Percentiles rank a stretch among this genome's conserved stretches.
Conservation (phyloP, 2,329 filamentous ascomycete genomes). For the Colletotrichum melonis region DNA sequence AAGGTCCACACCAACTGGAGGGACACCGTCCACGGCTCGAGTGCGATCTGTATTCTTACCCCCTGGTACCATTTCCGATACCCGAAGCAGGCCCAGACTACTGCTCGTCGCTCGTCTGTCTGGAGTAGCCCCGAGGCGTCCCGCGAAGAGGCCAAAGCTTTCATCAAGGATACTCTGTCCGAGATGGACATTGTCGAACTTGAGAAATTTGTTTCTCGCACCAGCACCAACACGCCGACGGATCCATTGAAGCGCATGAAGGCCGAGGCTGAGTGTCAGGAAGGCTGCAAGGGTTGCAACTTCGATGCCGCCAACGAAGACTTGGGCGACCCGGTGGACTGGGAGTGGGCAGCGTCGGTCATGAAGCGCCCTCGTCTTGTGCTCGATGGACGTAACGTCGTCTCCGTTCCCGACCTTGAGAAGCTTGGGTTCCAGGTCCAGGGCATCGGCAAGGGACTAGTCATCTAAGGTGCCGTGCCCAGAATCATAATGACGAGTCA, state of each 20-base stretch:
- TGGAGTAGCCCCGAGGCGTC: constrained; percentile 29
- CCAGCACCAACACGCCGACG: constrained; percentile 48
- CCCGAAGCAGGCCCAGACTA: constrained; percentile 37
- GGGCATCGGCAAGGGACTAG: constrained; percentile 55
- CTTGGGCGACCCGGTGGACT: constrained; percentile 62
- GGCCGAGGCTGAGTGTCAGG: constrained; percentile 58
- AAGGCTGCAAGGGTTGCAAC: constrained; percentile 60
- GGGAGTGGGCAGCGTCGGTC: constrained; percentile 48
- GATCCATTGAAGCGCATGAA: constrained; percentile 55
- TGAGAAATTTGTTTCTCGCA: constrained; percentile 39
- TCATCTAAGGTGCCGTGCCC: constrained; percentile 45
- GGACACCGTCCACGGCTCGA: constrained; percentile 33
- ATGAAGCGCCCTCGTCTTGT: constrained; percentile 38
- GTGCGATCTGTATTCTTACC: constrained; percentile 62
- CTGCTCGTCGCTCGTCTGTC: constrained; percentile 34
- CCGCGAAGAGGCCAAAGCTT: constrained; percentile 26
- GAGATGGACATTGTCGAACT: constrained; percentile 44
- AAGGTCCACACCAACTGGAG: constrained; percentile 60
- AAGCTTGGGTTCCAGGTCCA: constrained; percentile 52
- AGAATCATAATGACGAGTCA: not conserved
- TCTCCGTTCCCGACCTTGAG: constrained; percentile 36
- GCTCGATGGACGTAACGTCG: constrained; percentile 37
- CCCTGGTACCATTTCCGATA: constrained; percentile 64
- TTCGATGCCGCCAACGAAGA: constrained; percentile 42
- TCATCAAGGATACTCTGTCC: constrained; percentile 36